Evolutionary conservation across 2,329 filamentous ascomycete species (phyloP).

Genomic region (Rhynchosporium graminicola): DNA sequence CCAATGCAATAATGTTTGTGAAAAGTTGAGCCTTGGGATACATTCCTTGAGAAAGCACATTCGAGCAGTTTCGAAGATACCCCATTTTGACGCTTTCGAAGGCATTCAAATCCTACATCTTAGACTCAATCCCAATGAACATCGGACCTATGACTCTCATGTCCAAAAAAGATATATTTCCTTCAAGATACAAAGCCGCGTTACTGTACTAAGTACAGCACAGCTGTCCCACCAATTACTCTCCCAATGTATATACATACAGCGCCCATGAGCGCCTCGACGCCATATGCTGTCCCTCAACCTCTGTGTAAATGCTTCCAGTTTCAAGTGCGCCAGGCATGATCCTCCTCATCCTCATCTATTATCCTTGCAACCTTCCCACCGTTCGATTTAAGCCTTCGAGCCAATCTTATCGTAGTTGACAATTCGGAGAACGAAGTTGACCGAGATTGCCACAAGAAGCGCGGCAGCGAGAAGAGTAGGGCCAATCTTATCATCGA

Average conservation of each 20-base stretch:
- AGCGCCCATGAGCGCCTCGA: slow-evolving; percentile 2
- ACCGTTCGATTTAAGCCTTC: neutral
- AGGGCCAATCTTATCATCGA: slow-evolving; percentile 94
- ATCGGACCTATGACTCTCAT: neutral
- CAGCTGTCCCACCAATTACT: neutral
- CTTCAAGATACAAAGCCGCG: slow-evolving; percentile 3
- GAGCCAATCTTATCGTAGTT: slow-evolving; percentile 20
- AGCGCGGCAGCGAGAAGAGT: slow-evolving; percentile 86
- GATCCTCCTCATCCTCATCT: neutral
- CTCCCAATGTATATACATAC: neutral
- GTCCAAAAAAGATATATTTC: neutral
- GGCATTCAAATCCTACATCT: no score
- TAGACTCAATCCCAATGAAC: neutral
- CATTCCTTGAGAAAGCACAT: no score
- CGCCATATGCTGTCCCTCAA: slow-evolving; percentile 1
- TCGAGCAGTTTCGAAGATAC: no score
- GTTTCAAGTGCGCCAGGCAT: neutral
- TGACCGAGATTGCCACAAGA: slow-evolving; percentile 87
- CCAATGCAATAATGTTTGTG: no score
- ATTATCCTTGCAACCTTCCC: neutral
- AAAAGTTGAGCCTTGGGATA: no score
- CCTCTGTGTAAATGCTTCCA: slow-evolving; percentile 7
- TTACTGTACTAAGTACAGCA: neutral
- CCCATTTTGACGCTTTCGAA: no score
- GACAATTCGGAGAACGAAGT: slow-evolving; percentile 80